phyloP scores from a whole-genome alignment of 192 early-diverging fungal genomes.

The Coemansia sp. region DNA sequence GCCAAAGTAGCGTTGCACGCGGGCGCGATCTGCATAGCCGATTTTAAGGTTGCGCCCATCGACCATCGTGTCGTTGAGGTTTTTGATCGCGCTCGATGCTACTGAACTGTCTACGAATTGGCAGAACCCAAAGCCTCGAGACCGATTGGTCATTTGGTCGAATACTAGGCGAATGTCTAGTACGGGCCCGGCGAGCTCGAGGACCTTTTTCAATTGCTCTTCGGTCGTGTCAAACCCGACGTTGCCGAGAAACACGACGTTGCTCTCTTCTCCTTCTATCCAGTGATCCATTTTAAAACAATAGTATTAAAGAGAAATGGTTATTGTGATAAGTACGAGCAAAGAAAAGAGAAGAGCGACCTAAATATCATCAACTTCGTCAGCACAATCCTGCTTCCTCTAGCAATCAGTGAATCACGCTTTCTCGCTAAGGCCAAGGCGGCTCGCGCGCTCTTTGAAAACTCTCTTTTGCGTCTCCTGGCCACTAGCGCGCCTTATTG shows the following conservation, averaged over 20 bases:
- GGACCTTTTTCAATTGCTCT: slow-evolving; percentile 90
- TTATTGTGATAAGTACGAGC: neutral
- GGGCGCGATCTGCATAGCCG: slow-evolving; percentile 81
- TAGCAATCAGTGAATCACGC: neutral
- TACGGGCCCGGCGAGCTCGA: slow-evolving; percentile 91
- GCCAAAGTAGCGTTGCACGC: slow-evolving; percentile 31
- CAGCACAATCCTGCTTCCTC: neutral
- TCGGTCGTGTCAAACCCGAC: slow-evolving; percentile 92
- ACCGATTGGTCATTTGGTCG: slow-evolving; percentile 76
- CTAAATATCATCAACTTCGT: neutral
- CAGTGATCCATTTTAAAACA: slow-evolving; percentile 33
- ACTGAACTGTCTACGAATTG: slow-evolving; percentile 89
- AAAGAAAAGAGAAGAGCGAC: neutral
- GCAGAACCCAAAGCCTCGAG: slow-evolving; percentile 96
- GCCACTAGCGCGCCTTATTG: too few species aligned
- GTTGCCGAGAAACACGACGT: slow-evolving; percentile 68
- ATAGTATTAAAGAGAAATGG: neutral
- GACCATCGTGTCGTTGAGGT: slow-evolving; percentile 90
- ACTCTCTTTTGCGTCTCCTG: too few species aligned
- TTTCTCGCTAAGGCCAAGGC: too few species aligned
- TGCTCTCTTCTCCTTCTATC: slow-evolving; percentile 27
- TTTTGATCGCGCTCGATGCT: slow-evolving; percentile 93
- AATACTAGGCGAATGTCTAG: slow-evolving; percentile 86
- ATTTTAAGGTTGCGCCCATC: slow-evolving; percentile 86
- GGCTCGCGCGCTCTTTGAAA: too few species aligned